phyloP scores from a whole-genome alignment of 305 asterid genomes.

The Solanum hybrid region DNA sequence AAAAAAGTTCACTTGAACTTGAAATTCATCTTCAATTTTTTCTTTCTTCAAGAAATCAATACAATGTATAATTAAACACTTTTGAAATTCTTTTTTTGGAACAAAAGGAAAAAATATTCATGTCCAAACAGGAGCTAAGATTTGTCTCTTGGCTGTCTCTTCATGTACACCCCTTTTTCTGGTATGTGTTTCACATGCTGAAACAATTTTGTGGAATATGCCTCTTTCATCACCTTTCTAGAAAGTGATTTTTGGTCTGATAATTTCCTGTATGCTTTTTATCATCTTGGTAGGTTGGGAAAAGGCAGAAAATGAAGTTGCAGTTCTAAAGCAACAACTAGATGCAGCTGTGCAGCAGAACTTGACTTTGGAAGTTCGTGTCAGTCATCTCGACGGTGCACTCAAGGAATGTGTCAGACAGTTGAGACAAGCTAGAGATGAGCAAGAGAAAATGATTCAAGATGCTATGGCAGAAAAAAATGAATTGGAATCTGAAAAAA shows the following conservation, averaged over 20 bases:
- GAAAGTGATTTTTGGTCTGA: not conserved
- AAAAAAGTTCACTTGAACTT: not conserved
- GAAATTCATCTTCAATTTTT: not conserved
- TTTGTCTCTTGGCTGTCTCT: not conserved
- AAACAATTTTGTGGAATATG: not conserved
- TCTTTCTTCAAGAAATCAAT: not conserved
- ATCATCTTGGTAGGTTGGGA: slow-evolving; percentile 67
- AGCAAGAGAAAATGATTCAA: slow-evolving; percentile 39
- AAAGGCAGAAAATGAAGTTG: slow-evolving; percentile 73
- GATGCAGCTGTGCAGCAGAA: slow-evolving; percentile 71
- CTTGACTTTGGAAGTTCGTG: slow-evolving; percentile 52
- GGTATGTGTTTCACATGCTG: not conserved
- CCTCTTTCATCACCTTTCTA: not conserved
- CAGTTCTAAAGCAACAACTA: slow-evolving; percentile 57
- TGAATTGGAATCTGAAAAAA: slow-evolving; percentile 37
- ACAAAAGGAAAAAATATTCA: not conserved
- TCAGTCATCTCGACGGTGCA: slow-evolving; percentile 76
- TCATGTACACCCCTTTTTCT: not conserved
- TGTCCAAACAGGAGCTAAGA: not conserved
- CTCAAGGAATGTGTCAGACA: slow-evolving; percentile 78
- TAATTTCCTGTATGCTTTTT: not conserved
- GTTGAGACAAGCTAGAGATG: slow-evolving; percentile 61
- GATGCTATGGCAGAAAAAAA: slow-evolving; percentile 34
- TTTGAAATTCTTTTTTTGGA: not conserved
- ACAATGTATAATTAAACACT: not conserved